Evolutionary conservation across 2,329 filamentous ascomycete genomes (phyloP), one percentile per base, ranked within the genome.

Genomic region (Aureobasidium sp.): DNA sequence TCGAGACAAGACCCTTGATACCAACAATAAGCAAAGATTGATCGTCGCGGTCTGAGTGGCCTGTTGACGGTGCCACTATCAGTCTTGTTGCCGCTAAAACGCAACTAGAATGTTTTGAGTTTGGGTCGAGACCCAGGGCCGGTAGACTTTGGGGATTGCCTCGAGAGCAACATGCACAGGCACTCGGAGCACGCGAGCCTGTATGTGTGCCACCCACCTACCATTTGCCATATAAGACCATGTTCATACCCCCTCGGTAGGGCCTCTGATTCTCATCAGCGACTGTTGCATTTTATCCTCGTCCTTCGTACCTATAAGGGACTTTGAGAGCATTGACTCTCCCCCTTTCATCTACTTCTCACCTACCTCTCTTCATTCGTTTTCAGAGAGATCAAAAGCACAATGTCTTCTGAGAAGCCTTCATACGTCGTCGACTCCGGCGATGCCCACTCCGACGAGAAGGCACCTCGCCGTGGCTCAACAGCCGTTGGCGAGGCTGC

Each of bases 401-500:
- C 22, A 27, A 62, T 62, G 61, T 25, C 53, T n/a, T 39, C 36
- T 14, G 62, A 63, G 41, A 63, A 63, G 62, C 62, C 62, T 22
- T 47, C 51, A 27, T 63, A 63, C 41, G 41, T 27, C 31, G 55
- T 63, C 41, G 62, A 58, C 14, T 34, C 52, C 12, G 41, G 41
- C 31, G 47, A 48, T 47, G 44, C 47, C 37, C 34, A 34, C 48
- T 52, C 37, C 3, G 45, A 65, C 14, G 61, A 63, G 29, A 59
- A 60, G 53, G 53, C 29, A 22, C 34, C 39, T 53, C 53, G 66
- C 42, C 64, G 63, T 42, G 59, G 63, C 29, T 65, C 64, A 17
- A 49, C 66, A 29, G 63, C 53, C 25, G 34, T 77, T 25, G 72
- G 70, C 25, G 81, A 83, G 69, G 81, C 81, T 44, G 77, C 77